These are phyloP conservation scores for Trichoderma koningiopsis DNA, from an alignment of 2,329 filamentous ascomycete species.

Conservation along the genomic window DNA sequence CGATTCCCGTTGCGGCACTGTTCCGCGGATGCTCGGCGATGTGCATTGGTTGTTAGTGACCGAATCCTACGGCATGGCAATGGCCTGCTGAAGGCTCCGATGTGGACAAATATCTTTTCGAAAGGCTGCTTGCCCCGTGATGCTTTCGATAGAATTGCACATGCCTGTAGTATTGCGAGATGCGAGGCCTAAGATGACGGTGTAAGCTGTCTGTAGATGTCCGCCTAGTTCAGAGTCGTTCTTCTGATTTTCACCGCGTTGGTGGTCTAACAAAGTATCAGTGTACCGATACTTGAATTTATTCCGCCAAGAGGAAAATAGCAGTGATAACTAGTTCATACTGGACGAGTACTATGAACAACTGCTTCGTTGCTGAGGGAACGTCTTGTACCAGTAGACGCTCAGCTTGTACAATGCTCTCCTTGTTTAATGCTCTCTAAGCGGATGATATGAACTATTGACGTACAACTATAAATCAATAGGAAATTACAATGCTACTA, in stretches of 20 bases:
- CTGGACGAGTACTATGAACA: neutral
- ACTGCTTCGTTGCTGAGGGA: neutral
- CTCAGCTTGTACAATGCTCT: too few species aligned
- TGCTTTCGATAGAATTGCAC: too few species aligned
- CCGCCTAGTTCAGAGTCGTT: neutral
- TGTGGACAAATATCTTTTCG: neutral
- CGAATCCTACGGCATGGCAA: neutral
- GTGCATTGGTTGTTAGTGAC: neutral
- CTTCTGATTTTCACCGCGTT: neutral
- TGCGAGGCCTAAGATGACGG: neutral
- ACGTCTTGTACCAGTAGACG: neutral
- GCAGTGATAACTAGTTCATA: neutral
- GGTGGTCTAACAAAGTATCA: neutral
- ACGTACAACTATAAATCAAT: neutral
- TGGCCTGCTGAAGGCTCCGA: neutral
- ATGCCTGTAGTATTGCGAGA: neutral
- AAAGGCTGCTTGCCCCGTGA: neutral
- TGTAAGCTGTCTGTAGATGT: neutral
- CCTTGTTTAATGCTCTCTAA: neutral
- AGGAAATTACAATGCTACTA: neutral
- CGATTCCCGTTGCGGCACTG: conserved; percentile 4
- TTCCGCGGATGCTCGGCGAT: neutral
- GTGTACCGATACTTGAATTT: neutral
- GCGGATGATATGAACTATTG: neutral
- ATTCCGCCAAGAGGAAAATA: neutral